A percentile compares a stretch with the other conserved stretches of the same genome.
Evolutionary conservation across 768 basidiomycete species (phyloP).

Genomic region (Pisolithus sp.): DNA sequence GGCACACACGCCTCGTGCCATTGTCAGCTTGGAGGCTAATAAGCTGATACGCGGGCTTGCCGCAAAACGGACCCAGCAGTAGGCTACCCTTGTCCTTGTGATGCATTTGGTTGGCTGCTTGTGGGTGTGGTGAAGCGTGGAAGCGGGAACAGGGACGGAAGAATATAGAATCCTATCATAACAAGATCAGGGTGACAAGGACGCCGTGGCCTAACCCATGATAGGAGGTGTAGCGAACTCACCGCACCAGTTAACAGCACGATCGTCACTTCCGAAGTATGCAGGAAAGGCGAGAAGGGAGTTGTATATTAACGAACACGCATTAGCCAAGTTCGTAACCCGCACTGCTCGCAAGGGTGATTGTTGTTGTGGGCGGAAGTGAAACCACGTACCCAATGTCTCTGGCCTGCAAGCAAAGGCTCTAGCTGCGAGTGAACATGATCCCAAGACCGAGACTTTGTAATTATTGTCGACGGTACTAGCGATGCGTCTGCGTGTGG

Average conservation of each 20-base stretch:
- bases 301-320: conserved; percentile 75
- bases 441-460: conserved; percentile 75
- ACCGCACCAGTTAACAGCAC: conserved; percentile 94
- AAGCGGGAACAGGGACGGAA: conserved; percentile 54
- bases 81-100: conserved; percentile 26
- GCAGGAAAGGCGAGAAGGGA: conserved; percentile 61
- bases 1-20: conserved; percentile 78
- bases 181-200: neutral
- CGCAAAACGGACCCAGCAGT: conserved; percentile 80
- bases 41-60: conserved; percentile 86
- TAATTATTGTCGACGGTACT: conserved; percentile 61
- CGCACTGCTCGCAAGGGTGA: conserved; percentile 21
- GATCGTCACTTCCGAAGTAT: conserved; percentile 54
- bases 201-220: neutral
- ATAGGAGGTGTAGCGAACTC: conserved; percentile 28
- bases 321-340: conserved; percentile 86
- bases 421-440: conserved; percentile 64
- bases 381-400: neutral
- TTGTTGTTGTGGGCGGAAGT: conserved; percentile 5
- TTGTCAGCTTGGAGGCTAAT: conserved; percentile 55
- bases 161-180: conserved; percentile 77
- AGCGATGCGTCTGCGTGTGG: conserved; percentile 78
- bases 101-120: conserved; percentile 8
- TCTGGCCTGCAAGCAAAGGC: conserved; percentile 50
- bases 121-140: conserved; percentile 23